Evolutionary conservation across 2,329 filamentous ascomycete genomes (phyloP), one percentile per base, ranked within the genome.

Genomic region (Ceratocystis papillata): DNA sequence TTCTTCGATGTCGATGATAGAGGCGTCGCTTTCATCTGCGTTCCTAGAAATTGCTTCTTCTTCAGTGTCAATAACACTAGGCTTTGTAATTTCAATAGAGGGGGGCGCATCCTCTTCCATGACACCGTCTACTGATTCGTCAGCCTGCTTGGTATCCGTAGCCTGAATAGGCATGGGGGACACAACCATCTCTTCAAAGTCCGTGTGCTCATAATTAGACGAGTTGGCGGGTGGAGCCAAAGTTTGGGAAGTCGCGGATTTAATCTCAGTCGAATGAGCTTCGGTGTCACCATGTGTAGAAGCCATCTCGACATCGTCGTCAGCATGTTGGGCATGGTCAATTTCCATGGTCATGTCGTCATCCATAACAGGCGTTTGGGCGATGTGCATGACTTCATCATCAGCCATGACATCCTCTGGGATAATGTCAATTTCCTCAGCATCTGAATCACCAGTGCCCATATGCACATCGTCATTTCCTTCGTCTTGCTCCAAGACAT

Each of bases 321-420:
- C 53, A 33, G 53, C 22, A 17, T 57, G 53, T 20, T 57, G 53
- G 12, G 22, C 53, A 12, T 57, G 53, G 30, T 57, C 53, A 17
- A 57, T 57, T 30, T 57, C 53, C 61, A 63, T 63, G 2, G 22
- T 63, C 44, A 48, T 48, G 28, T n/a, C 20, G 10, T 63, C 61
- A 20, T 25, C 41, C 7, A 17, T 17, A 63, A 63, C 48, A 17
- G 41, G 46, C 7, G 61, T 48, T 28, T 28, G 12, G 28, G 41
- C 25, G 17, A 45, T 65, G 30, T 41, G n/a, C 28, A 50, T 62
- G 44, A 48, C 30, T 5, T 60, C 66, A 30, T 65, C 66, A 7
- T 67, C 66, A 33, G 66, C 66, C 66, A 67, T 67, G 28, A 65
- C 20, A 22, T 67, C 65, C 20, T 67, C 65, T 3, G 61, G 53